Evolutionary conservation across 441 rosid genomes (phyloP).

Genomic region (Populus hybrid): DNA sequence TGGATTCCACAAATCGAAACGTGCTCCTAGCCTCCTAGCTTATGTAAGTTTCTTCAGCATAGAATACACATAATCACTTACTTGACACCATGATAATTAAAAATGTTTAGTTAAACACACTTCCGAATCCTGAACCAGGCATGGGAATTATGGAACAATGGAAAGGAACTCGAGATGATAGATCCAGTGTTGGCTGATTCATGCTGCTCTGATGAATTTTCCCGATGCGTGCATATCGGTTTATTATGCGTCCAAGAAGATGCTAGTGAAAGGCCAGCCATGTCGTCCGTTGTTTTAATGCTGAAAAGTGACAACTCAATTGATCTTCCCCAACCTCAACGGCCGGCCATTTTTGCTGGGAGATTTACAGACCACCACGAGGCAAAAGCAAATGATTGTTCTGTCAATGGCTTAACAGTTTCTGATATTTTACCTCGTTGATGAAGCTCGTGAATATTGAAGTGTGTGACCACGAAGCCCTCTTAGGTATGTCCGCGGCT

Average conservation of each 20-base stretch:
- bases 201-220: conserved; percentile 23
- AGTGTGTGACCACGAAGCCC: no score
- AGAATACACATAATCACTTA: background rate
- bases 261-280: conserved; percentile 36
- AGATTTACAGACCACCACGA: conserved; percentile 6
- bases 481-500: no score
- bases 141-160: conserved; percentile 36
- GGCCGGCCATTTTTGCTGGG: conserved; percentile 28
- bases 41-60: conserved; percentile 21
- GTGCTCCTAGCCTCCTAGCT: conserved; percentile 22
- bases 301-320: conserved; percentile 24
- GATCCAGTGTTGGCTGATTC: conserved; percentile 28
- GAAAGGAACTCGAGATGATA: conserved; percentile 31
- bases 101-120: background rate
- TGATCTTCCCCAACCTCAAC: conserved; percentile 24
- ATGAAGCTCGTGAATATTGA: background rate
- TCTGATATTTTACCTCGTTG: conserved; percentile 25
- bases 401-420: conserved; percentile 1
- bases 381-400: background rate
- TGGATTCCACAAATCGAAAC: conserved; percentile 21
- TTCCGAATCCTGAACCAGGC: conserved; percentile 25
- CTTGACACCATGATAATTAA: background rate
- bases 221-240: conserved; percentile 29
- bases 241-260: conserved; percentile 40
- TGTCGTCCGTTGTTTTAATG: conserved; percentile 33